Base-by-base conservation (phyloP, 2,329 filamentous ascomycete species). In the Xylariaceae sp. region DNA sequence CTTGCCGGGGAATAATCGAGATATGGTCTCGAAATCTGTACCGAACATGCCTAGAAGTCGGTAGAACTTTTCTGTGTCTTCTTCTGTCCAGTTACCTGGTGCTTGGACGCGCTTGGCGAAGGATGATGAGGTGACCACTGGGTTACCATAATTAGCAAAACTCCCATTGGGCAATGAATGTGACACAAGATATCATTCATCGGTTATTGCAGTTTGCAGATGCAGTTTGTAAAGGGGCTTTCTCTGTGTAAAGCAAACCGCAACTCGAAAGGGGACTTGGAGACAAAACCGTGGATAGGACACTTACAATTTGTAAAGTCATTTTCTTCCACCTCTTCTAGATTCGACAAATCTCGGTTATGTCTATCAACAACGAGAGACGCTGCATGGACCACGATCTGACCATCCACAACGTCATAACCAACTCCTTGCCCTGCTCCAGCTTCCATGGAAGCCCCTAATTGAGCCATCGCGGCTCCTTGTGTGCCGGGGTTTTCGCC, bases 1-100 rank as follows among this genome's bases (percentile, higher is more conserved):
- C 68, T 88, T 86, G 63, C 83, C 82, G 1, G 85, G 83, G 68
- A 95, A 92, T 81, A 92, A 85, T 66, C 84, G 83, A 60, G 83
- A 82, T 66, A 95, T 92, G 74, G 90, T 89, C 71, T 87, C 82
- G 70, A 94, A 95, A 71, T 93, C 89, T 1, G 89, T 93, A 58
- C 90, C 90, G 69, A 91, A 92, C 80, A 88, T 88, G 59, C 80
- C 76, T 1, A 95, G 78, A 0, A 85, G 87, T 34, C 86, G 82
- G 76, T 92, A 94, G 75, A 94, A 94, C 50, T 83, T 78, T 57
- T 89, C 86, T 7, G 88, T 93, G 61, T 87, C 83, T 10, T 83
- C 81, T n/a, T 83, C 79, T 53, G 80, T 84, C 90, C 90, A 95
- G 37, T 82, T 78, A 65, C 88, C 85, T 30, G 82, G 55, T 78